Base-by-base conservation (phyloP, 2,329 filamentous ascomycete species). In the Aureobasidium melanogenum region DNA sequence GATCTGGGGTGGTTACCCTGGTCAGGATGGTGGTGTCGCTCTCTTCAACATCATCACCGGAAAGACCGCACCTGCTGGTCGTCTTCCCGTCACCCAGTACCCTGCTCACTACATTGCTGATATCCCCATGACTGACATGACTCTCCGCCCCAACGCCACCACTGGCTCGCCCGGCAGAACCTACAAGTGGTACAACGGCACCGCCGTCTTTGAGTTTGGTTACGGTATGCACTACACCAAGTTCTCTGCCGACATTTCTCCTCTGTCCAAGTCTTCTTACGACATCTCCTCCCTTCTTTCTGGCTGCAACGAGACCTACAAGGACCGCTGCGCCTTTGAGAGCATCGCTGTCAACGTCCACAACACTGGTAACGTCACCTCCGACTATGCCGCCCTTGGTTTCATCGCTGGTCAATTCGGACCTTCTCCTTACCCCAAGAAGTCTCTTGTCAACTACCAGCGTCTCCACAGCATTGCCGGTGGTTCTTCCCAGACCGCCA, bases 1-100 rank as follows among this genome's bases (percentile, higher is more conserved):
- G 0, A 65, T 86, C 0, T 85, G 83, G 83, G 80, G 74, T 0
- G 81, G 82, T 0, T 85, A 83, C 61, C 83, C 84, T 0, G 83
- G 84, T 1, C 83, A 86, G 69, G 79, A 80, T 41, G 84, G 84
- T 14, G 84, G 84, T 2, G 70, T 72, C 9, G 84, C 83, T 0
- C 67, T 85, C 12, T 71, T 84, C 52, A 76, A 84, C 62, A 73
- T 85, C 59, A 66, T 86, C 34, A 79, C 75, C 9, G 83, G 83
- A 2, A 72, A 71, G 2, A 70, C 68, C 2, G 73, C 80, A 0
- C 81, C 81, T 2, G 82, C 81, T 8, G 83, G 80, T 1, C 73
- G 83, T 41, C 68, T 85, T 4, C 80, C 82, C 0, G 71, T 80
- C 1, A 85, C 82, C 1, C 77, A 82, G 67, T 85, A 85, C 64